A percentile compares a stretch with the other conserved stretches of the same genome.
These are phyloP conservation scores for Trichosporon coremiiforme DNA, from an alignment of 1,284 basidiomycete species.

Conservation along the genomic window DNA sequence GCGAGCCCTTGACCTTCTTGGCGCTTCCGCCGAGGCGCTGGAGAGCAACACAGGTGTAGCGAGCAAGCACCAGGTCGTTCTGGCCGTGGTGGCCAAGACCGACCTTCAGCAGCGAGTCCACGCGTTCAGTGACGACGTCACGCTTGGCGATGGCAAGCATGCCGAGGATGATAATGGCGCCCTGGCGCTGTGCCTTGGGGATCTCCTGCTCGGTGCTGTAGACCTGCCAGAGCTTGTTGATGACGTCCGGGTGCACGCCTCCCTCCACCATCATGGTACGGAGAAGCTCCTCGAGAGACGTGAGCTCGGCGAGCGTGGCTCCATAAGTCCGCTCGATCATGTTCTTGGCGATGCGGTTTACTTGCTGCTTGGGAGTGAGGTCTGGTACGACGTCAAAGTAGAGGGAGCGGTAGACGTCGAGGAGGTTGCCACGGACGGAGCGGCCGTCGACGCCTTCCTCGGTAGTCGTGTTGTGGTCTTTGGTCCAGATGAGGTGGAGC, in stretches of 20 bases:
- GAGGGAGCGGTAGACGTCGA: constrained; percentile 85
- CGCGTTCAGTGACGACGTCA: constrained; percentile 80
- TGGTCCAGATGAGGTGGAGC: constrained; percentile 96
- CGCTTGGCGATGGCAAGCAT: constrained; percentile 89
- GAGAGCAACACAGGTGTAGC: constrained; percentile 91
- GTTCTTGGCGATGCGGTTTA: constrained; percentile 95
- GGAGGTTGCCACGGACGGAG: constrained; percentile 79
- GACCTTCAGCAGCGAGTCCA: constrained; percentile 81
- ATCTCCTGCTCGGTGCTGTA: constrained; percentile 78
- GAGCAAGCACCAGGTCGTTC: constrained; percentile 83
- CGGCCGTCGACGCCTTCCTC: constrained; percentile 75
- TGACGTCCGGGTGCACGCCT: constrained; percentile 79
- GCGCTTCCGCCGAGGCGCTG: constrained; percentile 89
- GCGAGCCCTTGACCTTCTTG: constrained; percentile 97
- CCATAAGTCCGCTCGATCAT: constrained; percentile 94
- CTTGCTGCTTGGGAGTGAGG: constrained; percentile 77
- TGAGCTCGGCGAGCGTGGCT: constrained; percentile 91
- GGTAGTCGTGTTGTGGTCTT: constrained; percentile 82
- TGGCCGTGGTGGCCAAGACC: constrained; percentile 86
- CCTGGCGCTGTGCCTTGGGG: constrained; percentile 80
- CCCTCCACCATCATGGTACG: constrained; percentile 82
- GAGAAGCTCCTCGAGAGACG: constrained; percentile 94
- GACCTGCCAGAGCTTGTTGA: constrained; percentile 90
- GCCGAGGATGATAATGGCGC: constrained; percentile 90
- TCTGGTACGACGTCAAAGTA: constrained; percentile 79